Percentiles rank a stretch among this genome's conserved stretches.
Evolutionary conservation across 176 grass and related monocot species (phyloP).

Genomic region (Cenchrus purpureus): DNA sequence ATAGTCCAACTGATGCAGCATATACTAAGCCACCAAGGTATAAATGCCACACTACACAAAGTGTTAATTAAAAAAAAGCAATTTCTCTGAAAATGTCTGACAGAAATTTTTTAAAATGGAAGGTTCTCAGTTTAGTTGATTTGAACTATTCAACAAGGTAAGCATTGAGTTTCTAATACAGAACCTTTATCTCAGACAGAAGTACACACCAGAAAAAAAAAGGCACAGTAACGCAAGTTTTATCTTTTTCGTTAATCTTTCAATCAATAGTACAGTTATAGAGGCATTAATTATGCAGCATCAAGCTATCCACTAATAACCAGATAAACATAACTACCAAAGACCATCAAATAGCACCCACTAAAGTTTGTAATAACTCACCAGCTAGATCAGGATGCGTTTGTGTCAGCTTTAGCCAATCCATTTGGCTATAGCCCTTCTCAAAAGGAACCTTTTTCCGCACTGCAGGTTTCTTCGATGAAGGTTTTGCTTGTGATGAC

Average conservation of each 20-base stretch:
- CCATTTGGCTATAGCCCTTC: conserved; percentile 93
- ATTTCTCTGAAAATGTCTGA: not conserved
- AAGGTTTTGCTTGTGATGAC: conserved; percentile 53
- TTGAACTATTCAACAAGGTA: conserved; percentile 16
- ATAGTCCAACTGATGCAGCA: not conserved
- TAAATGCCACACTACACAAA: conserved; percentile 6
- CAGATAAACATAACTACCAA: conserved; percentile 5
- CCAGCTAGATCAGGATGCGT: conserved; percentile 91
- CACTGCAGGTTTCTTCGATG: conserved; percentile 53
- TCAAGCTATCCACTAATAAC: not conserved
- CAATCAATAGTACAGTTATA: conserved; percentile 5
- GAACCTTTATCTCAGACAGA: not conserved
- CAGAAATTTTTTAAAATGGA: not conserved
- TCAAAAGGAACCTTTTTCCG: conserved; percentile 90
- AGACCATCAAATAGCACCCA: conserved; percentile 11
- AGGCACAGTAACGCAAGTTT: conserved; percentile 1
- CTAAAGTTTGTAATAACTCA: conserved; percentile 26
- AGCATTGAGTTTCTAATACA: not conserved
- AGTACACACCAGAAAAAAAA: not conserved
- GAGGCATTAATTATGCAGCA: conserved; percentile 9
- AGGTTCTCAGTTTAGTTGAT: not conserved
- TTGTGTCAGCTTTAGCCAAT: conserved; percentile 86
- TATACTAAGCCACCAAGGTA: not conserved
- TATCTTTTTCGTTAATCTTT: not conserved
- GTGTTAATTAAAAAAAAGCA: not conserved